These are phyloP conservation scores for Trichosporon sp. DNA, from an alignment of 1,284 basidiomycete species.

Conservation along the genomic window DNA sequence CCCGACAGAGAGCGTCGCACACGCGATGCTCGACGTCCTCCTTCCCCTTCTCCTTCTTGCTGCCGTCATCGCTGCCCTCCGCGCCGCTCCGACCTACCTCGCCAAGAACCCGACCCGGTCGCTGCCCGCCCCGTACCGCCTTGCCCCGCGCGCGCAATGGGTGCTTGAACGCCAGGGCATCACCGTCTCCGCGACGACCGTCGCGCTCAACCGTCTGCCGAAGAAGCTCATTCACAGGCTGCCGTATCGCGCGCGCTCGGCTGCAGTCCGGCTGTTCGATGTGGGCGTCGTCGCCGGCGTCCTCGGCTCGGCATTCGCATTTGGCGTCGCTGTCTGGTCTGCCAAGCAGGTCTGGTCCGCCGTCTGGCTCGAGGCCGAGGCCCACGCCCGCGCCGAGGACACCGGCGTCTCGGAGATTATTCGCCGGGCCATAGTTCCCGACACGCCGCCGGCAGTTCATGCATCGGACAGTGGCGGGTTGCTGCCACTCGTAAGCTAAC, in stretches of 20 bases:
- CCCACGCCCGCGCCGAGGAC: slow-evolving; percentile 23
- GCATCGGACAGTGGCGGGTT: slow-evolving; percentile 21
- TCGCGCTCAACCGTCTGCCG: slow-evolving; percentile 27
- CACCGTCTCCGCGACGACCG: slow-evolving; percentile 25
- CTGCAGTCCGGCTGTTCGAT: slow-evolving; percentile 16
- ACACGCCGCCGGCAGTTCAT: slow-evolving; percentile 3
- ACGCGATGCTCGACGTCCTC: slow-evolving; percentile 26
- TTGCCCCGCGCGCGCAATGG: slow-evolving; percentile 21
- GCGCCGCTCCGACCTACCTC: slow-evolving; percentile 13
- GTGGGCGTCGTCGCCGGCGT: slow-evolving; percentile 16
- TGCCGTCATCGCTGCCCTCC: slow-evolving; percentile 18
- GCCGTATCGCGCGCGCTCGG: not conserved
- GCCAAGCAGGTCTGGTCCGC: slow-evolving; percentile 27
- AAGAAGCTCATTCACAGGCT: slow-evolving; percentile 3
- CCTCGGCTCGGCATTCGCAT: slow-evolving; percentile 11
- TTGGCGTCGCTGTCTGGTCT: slow-evolving; percentile 28
- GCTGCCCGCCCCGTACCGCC: slow-evolving; percentile 19
- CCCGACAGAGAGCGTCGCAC: not conserved
- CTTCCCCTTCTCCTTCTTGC: slow-evolving; percentile 25
- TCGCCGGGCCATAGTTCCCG: slow-evolving; percentile 7
- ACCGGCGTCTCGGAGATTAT: not conserved
- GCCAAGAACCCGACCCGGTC: not conserved
- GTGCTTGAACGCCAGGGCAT: slow-evolving; percentile 19
- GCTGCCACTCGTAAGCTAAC: slow-evolving; percentile 31
- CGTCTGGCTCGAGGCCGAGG: slow-evolving; percentile 31